Percentiles rank a stretch among this genome's conserved stretches.
These are phyloP conservation scores for Citrus cavaleriei DNA, from an alignment of 345 rosid genomes.

Conservation along the genomic window DNA sequence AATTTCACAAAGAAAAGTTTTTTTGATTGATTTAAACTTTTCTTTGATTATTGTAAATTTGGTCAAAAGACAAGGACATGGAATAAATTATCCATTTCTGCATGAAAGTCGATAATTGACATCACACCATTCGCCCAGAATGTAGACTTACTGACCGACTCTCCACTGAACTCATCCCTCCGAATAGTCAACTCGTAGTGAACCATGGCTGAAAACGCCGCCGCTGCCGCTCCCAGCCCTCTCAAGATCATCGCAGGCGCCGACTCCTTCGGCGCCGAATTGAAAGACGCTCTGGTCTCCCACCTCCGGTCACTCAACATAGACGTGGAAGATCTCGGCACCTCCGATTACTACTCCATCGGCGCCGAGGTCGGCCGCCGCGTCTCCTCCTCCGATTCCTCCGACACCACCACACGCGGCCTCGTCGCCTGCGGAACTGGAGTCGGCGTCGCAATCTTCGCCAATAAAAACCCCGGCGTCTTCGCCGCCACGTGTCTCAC, in stretches of 20 bases:
- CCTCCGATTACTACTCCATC: slow-evolving; percentile 69
- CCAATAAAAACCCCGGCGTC: slow-evolving; percentile 84
- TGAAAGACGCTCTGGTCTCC: slow-evolving; percentile 63
- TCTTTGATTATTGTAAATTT: too few relatives aligned
- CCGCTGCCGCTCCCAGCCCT: slow-evolving; percentile 18
- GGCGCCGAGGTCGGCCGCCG: slow-evolving; percentile 85
- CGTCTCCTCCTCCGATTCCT: slow-evolving; percentile 43
- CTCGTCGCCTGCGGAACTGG: slow-evolving; percentile 82
- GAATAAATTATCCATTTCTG: background rate
- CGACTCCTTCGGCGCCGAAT: slow-evolving; percentile 55
- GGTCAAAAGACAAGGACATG: background rate
- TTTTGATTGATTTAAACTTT: too few relatives aligned
- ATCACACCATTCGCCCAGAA: background rate
- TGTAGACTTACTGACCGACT: too few relatives aligned
- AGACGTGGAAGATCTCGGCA: slow-evolving; percentile 81
- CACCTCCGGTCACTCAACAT: slow-evolving; percentile 76
- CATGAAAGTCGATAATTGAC: background rate
- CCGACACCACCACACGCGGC: slow-evolving; percentile 44
- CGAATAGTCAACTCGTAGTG: background rate
- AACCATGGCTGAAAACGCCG: background rate
- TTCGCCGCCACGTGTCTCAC: slow-evolving; percentile 78
- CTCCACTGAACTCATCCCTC: background rate
- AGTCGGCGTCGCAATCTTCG: slow-evolving; percentile 79
- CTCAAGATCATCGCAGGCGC: slow-evolving; percentile 64
- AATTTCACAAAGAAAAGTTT: background rate